These are phyloP conservation scores for Bretschneidera sinensis DNA, from an alignment of 345 rosid species.

Conservation along the genomic window DNA sequence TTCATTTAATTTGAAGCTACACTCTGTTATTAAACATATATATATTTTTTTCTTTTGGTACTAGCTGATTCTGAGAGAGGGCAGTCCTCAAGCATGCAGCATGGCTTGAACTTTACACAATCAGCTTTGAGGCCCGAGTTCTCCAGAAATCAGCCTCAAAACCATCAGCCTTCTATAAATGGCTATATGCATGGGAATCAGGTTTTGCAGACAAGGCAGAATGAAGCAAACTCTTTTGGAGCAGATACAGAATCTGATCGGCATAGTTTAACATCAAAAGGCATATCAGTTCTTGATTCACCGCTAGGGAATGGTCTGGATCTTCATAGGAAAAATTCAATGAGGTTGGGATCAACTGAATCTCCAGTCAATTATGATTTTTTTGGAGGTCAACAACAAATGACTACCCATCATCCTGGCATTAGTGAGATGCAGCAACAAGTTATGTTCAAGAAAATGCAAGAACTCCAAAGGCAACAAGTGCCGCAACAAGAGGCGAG, in stretches of 20 bases:
- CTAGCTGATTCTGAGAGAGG: slow-evolving; percentile 59
- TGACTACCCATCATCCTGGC: slow-evolving; percentile 35
- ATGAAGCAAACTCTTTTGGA: slow-evolving; percentile 16
- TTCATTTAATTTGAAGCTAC: slow-evolving; percentile 9
- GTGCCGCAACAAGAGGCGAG: slow-evolving; percentile 46
- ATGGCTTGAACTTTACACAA: slow-evolving; percentile 48
- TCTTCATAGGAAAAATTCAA: slow-evolving; percentile 37
- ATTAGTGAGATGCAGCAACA: slow-evolving; percentile 64
- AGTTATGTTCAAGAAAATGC: slow-evolving; percentile 59
- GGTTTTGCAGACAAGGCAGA: slow-evolving; percentile 39
- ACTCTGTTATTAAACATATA: slow-evolving; percentile 9
- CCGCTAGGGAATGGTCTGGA: slow-evolving; percentile 30
- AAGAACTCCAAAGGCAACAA: too few species aligned
- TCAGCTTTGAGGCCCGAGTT: slow-evolving; percentile 49
- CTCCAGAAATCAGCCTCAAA: slow-evolving; percentile 51
- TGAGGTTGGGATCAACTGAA: slow-evolving; percentile 36
- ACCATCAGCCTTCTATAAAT: slow-evolving; percentile 47
- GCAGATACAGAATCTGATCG: slow-evolving; percentile 24
- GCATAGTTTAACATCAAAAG: slow-evolving; percentile 18
- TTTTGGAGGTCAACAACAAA: slow-evolving; percentile 37
- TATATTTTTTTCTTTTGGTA: slow-evolving; percentile 31
- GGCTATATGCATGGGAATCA: slow-evolving; percentile 65
- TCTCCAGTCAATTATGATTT: slow-evolving; percentile 32
- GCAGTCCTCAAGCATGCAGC: slow-evolving; percentile 48
- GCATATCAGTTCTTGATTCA: slow-evolving; percentile 20